Evolutionary conservation across 164 flowering plant species (phyloP).

Genomic region (Dillenia suffruticosa): DNA sequence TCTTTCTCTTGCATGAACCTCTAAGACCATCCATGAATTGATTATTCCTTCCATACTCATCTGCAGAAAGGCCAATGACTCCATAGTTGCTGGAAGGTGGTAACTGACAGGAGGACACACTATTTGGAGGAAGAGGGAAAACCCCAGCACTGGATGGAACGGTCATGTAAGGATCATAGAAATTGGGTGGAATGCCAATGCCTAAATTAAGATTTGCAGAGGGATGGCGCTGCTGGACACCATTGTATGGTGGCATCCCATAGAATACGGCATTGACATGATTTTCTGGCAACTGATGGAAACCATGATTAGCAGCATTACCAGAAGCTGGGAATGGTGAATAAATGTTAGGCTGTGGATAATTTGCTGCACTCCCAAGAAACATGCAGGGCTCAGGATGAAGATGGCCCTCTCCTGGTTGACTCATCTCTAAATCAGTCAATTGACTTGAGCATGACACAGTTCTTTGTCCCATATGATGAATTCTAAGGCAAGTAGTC

Average conservation of each 20-base stretch:
- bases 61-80: constrained; percentile 30
- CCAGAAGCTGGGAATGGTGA: constrained; percentile 39
- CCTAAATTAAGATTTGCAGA: constrained; percentile 32
- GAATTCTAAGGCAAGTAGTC: not conserved
- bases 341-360: constrained; percentile 37
- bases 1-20: constrained; percentile 67
- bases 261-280: constrained; percentile 37
- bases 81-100: constrained; percentile 45
- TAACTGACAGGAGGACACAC: constrained; percentile 38
- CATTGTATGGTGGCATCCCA: constrained; percentile 48
- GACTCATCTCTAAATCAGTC: constrained; percentile 50
- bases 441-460: constrained; percentile 39
- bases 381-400: constrained; percentile 46
- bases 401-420: constrained; percentile 35
- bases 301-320: constrained; percentile 29
- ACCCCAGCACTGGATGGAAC: constrained; percentile 36
- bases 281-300: constrained; percentile 38
- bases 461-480: constrained; percentile 57
- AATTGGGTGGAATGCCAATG: constrained; percentile 27
- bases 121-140: constrained; percentile 34
- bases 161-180: constrained; percentile 42
- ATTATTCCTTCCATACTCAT: constrained; percentile 43
- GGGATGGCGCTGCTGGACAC: constrained; percentile 42
- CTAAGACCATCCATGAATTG: constrained; percentile 45
- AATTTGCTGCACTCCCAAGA: constrained; percentile 32